These are phyloP conservation scores for Meyerozyma smithsonii DNA, from an alignment of 1,139 yeast species.

Conservation along the genomic window DNA sequence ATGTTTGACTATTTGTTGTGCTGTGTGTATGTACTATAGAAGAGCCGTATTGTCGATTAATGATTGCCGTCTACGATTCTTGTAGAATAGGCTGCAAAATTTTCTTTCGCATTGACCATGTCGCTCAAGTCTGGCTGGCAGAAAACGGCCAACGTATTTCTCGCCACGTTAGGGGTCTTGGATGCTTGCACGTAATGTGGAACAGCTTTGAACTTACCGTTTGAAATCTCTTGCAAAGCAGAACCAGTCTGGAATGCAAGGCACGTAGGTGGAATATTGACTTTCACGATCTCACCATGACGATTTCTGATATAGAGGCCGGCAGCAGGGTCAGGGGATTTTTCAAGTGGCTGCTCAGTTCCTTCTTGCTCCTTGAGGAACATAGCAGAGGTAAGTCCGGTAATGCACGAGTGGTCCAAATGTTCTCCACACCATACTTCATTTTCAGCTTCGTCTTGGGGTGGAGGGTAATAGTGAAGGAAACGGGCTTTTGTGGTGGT, in stretches of 20 bases:
- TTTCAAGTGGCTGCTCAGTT: conserved; percentile 17
- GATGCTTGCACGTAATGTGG: conserved; percentile 56
- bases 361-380: conserved; percentile 39
- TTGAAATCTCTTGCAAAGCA: conserved; percentile 51
- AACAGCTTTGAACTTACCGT: conserved; percentile 52
- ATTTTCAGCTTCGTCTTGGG: conserved; percentile 11
- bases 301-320: conserved; percentile 55
- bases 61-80: conserved; percentile 34
- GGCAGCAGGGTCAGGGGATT: conserved; percentile 41
- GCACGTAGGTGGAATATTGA: conserved; percentile 51
- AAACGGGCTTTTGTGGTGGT: conserved; percentile 59
- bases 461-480: conserved; percentile 46
- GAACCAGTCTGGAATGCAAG: conserved; percentile 64
- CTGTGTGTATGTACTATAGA: too few relatives aligned
- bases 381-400: conserved; percentile 57
- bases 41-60: conserved; percentile 6
- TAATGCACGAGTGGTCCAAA: conserved; percentile 57
- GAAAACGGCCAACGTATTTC: conserved; percentile 61
- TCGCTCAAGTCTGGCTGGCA: conserved; percentile 59
- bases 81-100: conserved; percentile 47
- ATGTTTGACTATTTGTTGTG: not conserved
- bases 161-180: conserved; percentile 28
- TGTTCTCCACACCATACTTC: conserved; percentile 66
- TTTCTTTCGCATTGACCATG: conserved; percentile 36
- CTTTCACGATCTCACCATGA: conserved; percentile 41